These are phyloP conservation scores for Termitomyces sp. DNA, from an alignment of 768 basidiomycete genomes.

Conservation along the genomic window DNA sequence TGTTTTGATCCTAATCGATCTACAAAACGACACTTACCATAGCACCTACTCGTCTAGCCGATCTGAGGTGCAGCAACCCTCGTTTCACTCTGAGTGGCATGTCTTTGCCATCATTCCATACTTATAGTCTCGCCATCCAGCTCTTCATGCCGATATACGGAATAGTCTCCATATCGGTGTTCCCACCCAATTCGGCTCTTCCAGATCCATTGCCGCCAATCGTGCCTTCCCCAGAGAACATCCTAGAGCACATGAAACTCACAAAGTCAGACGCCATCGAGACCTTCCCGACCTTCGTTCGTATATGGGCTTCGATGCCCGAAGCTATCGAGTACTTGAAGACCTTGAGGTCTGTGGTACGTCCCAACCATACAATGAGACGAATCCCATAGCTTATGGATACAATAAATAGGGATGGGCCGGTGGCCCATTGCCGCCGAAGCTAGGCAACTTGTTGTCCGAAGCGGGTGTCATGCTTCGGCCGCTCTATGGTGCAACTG, in stretches of 20 bases:
- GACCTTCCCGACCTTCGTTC: constrained; percentile 33
- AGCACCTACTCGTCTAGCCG: background rate
- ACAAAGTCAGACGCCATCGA: constrained; percentile 26
- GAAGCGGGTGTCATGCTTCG: constrained; percentile 6
- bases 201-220: constrained; percentile 24
- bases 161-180: constrained; percentile 23
- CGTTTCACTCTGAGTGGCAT: background rate
- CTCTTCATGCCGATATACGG: constrained; percentile 25
- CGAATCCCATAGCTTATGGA: background rate
- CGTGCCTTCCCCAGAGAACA: constrained; percentile 34
- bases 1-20: background rate
- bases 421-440: constrained; percentile 11
- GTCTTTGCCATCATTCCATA: constrained; percentile 38
- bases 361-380: background rate
- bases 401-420: constrained; percentile 1
- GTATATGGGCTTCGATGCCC: constrained; percentile 29
- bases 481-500: constrained; percentile 13
- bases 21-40: background rate
- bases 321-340: constrained; percentile 16
- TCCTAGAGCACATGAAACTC: constrained; percentile 29
- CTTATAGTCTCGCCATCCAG: constrained; percentile 26
- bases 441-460: constrained; percentile 8
- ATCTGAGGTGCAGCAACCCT: background rate
- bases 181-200: constrained; percentile 24
- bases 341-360: constrained; percentile 7